Percentiles rank a stretch among this genome's conserved stretches.
Evolutionary conservation across 2,329 filamentous ascomycete species (phyloP).

Genomic region (Tothia fuscella): DNA sequence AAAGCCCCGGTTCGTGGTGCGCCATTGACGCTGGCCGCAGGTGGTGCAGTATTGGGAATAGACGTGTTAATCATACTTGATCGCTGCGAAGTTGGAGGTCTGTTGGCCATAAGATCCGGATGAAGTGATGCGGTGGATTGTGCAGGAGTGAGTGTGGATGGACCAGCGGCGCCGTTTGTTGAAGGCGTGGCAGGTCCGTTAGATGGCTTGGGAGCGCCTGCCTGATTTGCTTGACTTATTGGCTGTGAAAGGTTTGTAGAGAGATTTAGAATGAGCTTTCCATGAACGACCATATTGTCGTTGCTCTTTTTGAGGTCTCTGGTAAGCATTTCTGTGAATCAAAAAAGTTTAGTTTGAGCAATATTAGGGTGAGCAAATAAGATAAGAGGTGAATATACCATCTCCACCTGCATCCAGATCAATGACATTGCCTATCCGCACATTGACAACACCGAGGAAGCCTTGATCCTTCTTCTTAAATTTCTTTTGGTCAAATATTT

Average conservation of each 20-base stretch:
- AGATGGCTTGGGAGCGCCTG: slow-evolving; percentile 26
- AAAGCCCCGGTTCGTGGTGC: slow-evolving; percentile 40
- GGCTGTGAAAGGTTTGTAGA: slow-evolving; percentile 77
- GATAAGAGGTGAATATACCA: slow-evolving; percentile 45
- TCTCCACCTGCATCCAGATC: slow-evolving; percentile 82
- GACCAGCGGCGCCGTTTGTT: slow-evolving; percentile 25
- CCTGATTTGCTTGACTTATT: slow-evolving; percentile 40
- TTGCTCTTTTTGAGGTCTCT: slow-evolving; percentile 95
- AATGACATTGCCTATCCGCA: slow-evolving; percentile 87
- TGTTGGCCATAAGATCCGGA: slow-evolving; percentile 23
- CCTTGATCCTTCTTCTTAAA: slow-evolving; percentile 99
- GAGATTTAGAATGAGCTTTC: slow-evolving; percentile 91
- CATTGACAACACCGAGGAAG: slow-evolving; percentile 94
- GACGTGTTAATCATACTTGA: slow-evolving; percentile 3
- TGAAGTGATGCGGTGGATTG: slow-evolving; percentile 26
- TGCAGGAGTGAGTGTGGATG: slow-evolving; percentile 24
- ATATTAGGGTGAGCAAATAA: background rate
- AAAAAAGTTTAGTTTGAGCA: background rate
- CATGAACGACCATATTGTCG: slow-evolving; percentile 94
- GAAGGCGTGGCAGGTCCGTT: slow-evolving; percentile 22
- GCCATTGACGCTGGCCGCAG: slow-evolving; percentile 22
- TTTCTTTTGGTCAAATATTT: slow-evolving; percentile 99
- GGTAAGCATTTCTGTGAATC: slow-evolving; percentile 74
- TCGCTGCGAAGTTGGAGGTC: slow-evolving; percentile 13
- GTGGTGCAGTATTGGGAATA: slow-evolving; percentile 15